A percentile compares a stretch with the other conserved stretches of the same genome.
Conservation (phyloP, 208 protist genomes). For the Trichomonas gallinae region DNA sequence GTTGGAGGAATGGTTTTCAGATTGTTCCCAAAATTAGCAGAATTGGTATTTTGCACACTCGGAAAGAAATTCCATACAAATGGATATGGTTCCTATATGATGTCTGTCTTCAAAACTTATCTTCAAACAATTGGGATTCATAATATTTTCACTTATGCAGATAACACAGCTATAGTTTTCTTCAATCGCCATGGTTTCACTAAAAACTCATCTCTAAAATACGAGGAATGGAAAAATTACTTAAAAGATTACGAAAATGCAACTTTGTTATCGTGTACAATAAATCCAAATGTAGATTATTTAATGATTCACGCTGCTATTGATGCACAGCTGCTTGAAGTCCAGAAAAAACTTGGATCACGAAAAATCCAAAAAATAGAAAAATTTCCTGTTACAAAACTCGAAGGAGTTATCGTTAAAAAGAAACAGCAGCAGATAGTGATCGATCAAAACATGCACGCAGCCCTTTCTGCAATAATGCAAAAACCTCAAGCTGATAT, state of each 20-base stretch:
- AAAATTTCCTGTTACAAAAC: not conserved
- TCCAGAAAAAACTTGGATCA: not conserved
- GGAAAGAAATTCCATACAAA: constrained; percentile 51
- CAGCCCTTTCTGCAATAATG: not conserved
- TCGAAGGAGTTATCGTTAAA: not conserved
- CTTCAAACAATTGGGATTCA: constrained; percentile 42
- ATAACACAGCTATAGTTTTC: constrained; percentile 67
- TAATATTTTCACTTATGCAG: constrained; percentile 66
- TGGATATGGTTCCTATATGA: constrained; percentile 53
- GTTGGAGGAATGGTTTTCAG: constrained; percentile 60
- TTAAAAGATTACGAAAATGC: constrained; percentile 70
- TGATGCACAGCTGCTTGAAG: not conserved
- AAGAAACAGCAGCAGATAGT: not conserved
- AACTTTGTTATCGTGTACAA: constrained; percentile 58
- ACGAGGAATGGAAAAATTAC: constrained; percentile 52
- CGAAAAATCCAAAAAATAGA: not conserved
- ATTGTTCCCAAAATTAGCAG: constrained; percentile 53
- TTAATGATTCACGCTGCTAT: constrained; percentile 45
- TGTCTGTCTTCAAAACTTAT: constrained; percentile 56
- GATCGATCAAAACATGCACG: not conserved
- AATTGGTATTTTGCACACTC: constrained; percentile 68
- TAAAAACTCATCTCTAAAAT: not conserved
- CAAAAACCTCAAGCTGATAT: not conserved
- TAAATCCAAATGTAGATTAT: constrained; percentile 53
- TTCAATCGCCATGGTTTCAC: constrained; percentile 60